Base-by-base conservation (phyloP, 768 basidiomycete species). In the Termitomyces heimii region DNA sequence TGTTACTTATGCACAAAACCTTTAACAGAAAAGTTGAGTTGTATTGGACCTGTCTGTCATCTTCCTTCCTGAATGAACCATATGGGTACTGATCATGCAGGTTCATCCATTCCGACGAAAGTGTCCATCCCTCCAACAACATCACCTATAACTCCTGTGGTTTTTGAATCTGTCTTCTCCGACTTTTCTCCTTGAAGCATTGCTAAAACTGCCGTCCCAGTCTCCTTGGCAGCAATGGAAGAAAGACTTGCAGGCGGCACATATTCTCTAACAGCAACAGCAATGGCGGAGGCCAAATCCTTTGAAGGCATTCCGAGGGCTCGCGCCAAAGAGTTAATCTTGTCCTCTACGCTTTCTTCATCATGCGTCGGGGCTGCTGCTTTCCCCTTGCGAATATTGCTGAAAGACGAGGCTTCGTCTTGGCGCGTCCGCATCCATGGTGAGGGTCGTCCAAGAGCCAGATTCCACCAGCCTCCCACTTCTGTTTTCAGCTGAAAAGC, bases 261-360 rank as follows among this genome's bases (percentile, higher is more conserved):
- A 59, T 83, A 68, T 31, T 82, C 74, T 60, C 77, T 75, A 31
- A 86, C 82, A 0, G 82, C 84, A 48, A 72, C 75, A 0, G 83
- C 84, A 48, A 89, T 82, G 0, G 86, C 88, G 18, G 73, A 75
- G 2, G 88, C 86, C 1, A 90, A 71, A 37, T 86, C 82, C 40
- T 73, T 70, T 16, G 83, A 74, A 0, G 82, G 77, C 63, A 89
- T 78, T 1, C 86, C 88, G 31, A 90, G 72, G 32, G 79, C 82
- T 7, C 72, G 70, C 12, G 88, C 88, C 12, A 90, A 74, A 14
- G 76, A 81, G 51, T 81, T 79, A 54, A 89, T 80, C 35, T 76
- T 74, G 4, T 75, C 73, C 63, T 88, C 85, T 40, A 89, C 73
- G 4, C 67, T 75, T 4, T 68, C 64, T 28, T 54, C 40, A 4